A percentile compares a stretch with the other conserved stretches of the same genome.
Conservation (phyloP, 2,329 filamentous ascomycete genomes). For the Colletotrichum orchidophilum region DNA sequence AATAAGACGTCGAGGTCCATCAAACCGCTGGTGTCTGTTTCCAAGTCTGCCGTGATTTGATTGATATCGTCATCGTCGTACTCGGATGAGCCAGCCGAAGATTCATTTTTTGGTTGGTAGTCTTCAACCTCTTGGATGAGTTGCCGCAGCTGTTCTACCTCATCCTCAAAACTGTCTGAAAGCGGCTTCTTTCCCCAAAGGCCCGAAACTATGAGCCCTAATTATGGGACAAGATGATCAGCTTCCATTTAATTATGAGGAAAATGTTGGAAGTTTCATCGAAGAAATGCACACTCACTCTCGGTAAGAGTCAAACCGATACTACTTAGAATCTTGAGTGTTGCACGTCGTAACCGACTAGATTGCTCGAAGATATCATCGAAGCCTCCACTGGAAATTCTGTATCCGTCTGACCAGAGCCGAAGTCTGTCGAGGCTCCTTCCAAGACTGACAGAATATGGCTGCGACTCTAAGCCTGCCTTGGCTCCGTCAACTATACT, state of each 20-base stretch:
- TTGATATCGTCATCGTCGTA: not conserved
- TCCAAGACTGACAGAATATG: not conserved
- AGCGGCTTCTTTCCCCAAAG: not conserved
- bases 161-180: accelerated
- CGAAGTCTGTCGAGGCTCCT: not conserved
- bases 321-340: not conserved
- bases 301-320: not conserved
- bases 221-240: not conserved
- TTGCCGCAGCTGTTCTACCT: not conserved
- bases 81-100: not conserved
- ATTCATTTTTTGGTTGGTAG: not conserved
- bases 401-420: not conserved
- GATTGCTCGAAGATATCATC: not conserved
- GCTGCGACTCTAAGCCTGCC: accelerated
- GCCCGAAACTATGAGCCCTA: not conserved
- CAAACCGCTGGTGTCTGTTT: not conserved
- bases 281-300: not conserved
- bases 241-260: not conserved
- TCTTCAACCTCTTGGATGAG: not conserved
- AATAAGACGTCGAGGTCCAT: not conserved
- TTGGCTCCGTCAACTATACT: not conserved
- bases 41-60: not conserved
- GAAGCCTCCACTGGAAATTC: not conserved
- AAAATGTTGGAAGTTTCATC: not conserved
- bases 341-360: not conserved